Base-by-base conservation (phyloP, 208 protist genomes). In the Acanthamoeba polyphaga region DNA sequence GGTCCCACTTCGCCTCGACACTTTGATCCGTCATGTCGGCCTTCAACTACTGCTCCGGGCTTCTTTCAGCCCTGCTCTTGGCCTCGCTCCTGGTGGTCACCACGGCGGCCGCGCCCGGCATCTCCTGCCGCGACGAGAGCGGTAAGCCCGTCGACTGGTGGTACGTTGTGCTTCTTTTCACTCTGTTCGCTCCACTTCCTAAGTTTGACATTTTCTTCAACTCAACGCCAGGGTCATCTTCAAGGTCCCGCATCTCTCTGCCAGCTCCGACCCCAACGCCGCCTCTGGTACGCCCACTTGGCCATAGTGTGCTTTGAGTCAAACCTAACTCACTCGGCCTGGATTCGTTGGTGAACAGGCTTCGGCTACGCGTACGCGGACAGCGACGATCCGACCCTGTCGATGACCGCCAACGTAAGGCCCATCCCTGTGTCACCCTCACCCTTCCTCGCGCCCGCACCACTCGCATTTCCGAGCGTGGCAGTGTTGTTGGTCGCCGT, bases 71-170 rank as follows among this genome's bases (percentile, higher is more conserved):
- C 29, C 9, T 32, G 32, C 12, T 22, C 68, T 76, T 76, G n/a
- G 68, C 68, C 68, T 27, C 12, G 22, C 27, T 68, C 68, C 68
- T 76, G 32, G 68, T 38, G 32, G n/a, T 43, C 5, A 46, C 68
- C 32, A 7, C n/a, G 13, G 80, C 80, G 15, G 29, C 51, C 58
- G 46, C 72, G 43, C 17, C 46, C 46, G 80, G 51, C 80, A 32
- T 76, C 68, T 32, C 32, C 8, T 97, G 96, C 89, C 87, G 85
- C 19, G 80, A 96, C 92, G 92, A 95, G 46, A 51, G 53, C 38
- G 93, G 93, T 7, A 13, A 90, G 24, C 78, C 92, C 64, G 96
- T 97, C 29, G 95, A 96, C 62, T 97, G 96, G 96, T 97, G 95
- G 93, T 76, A 76, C 8, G 22, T 84, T 32, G 38, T 60, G 68